Base-by-base conservation (phyloP, 2,329 filamentous ascomycete genomes). In the Botrytis elliptica region DNA sequence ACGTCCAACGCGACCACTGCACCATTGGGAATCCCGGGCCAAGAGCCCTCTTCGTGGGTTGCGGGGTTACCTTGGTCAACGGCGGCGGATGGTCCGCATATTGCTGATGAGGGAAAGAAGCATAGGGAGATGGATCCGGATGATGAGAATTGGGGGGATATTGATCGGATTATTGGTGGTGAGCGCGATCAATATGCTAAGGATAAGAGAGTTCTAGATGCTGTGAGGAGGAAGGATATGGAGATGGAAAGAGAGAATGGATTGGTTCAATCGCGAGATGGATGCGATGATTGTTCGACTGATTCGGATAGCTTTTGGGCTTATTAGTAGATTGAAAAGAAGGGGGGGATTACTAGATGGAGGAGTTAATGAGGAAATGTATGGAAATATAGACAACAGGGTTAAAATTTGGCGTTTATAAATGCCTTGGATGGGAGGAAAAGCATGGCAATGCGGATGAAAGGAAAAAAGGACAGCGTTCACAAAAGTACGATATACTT, bases 361-460 rank as follows among this genome's bases (percentile, higher is more conserved):
- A 18, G 16, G 1, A 33, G 0, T 29, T 18, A 57, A 29, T 16
- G 14, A 22, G 5, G 4, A 55, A 29, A 18, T 9, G 3, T 18
- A 57, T 29, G 52, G n/a, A n/a, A 1, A 57, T 18, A 33, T 29
- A 29, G 25, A 57, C 1, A 57, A 57, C 4, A 18, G 52, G 14
- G 3, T 57, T 9, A 9, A 55, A 29, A 57, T 6, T 57, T 9
- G 5, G 3, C n/a, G n/a, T 8, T 55, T 29, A 18, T 9, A 55
- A 4, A 7, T 8, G 5, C 18, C 6, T 18, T 3, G 25, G 10
- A n/a, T 14, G 12, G 0, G 10, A n/a, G 1, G 29, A 55, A 2
- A 29, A 18, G 7, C 29, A 29, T 16, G 52, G n/a, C 4, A 18
- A 29, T 18, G 29, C 4, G 14, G n/a, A 55, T 29, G 3, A 18